Conservation (phyloP, 176 grass and related monocot genomes). For the Aegilops speltoides region DNA sequence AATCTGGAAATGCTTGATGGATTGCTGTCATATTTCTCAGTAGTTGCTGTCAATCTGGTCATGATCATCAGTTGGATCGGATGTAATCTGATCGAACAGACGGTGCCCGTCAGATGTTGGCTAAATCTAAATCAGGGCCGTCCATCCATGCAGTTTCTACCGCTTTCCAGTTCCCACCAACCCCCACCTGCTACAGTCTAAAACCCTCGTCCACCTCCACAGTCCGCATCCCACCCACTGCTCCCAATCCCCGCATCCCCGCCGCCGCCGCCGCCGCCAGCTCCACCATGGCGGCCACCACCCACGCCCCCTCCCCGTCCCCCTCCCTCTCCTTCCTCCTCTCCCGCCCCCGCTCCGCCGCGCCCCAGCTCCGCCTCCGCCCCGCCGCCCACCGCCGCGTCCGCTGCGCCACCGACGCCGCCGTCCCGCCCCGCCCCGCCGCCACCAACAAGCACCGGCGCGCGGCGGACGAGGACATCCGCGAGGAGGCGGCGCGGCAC, state of each 20-base stretch:
- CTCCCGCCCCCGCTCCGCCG: constrained; percentile 30
- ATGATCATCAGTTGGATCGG: background rate
- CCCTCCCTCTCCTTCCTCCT: constrained; percentile 50
- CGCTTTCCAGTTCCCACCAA: constrained; percentile 31
- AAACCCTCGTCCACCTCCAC: constrained; percentile 19
- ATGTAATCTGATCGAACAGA: background rate
- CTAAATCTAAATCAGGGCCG: constrained; percentile 4
- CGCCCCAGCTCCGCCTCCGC: constrained; percentile 4
- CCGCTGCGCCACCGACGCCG: constrained; percentile 42
- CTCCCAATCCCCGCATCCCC: constrained; percentile 20
- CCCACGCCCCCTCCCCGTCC: constrained; percentile 38
- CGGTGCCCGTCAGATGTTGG: background rate
- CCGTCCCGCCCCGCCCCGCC: background rate
- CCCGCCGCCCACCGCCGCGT: background rate
- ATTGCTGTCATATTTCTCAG: no score
- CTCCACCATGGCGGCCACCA: constrained; percentile 54
- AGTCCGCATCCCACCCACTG: background rate
- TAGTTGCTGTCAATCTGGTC: no score
- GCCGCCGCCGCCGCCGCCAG: constrained; percentile 37
- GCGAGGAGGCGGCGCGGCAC: constrained; percentile 76
- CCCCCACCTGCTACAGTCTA: constrained; percentile 3
- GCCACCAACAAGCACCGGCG: constrained; percentile 47
- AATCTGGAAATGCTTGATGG: no score
- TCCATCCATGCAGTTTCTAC: background rate
- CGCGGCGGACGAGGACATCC: constrained; percentile 83